These are phyloP conservation scores for Aspergillus nomiae DNA, from an alignment of 2,329 filamentous ascomycete species.

Conservation along the genomic window DNA sequence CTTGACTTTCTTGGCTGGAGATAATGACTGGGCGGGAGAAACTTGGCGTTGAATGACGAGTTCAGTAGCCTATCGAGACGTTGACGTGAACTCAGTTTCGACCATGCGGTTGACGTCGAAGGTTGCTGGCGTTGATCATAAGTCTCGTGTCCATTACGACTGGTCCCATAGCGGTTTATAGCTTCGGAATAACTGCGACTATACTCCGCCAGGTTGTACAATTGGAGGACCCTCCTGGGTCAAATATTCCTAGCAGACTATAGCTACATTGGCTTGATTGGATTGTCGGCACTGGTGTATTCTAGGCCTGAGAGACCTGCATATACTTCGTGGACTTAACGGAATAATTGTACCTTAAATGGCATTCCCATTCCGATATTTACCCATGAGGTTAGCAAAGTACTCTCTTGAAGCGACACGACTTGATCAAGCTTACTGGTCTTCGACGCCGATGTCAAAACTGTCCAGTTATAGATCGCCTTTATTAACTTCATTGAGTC, in stretches of 20 bases:
- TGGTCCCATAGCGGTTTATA: not conserved
- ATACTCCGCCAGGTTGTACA: not conserved
- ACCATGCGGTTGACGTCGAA: not conserved
- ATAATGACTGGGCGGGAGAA: not conserved
- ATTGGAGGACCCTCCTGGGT: not conserved
- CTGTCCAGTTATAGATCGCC: not conserved
- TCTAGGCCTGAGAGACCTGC: not conserved
- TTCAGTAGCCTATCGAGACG: not conserved
- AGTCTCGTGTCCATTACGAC: not conserved
- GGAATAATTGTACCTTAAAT: not conserved
- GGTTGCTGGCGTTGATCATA: not conserved
- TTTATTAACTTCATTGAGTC: constrained; percentile 3
- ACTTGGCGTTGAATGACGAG: constrained; percentile 2
- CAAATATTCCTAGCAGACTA: not conserved
- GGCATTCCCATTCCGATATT: not conserved
- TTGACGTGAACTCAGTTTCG: not conserved
- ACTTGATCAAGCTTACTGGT: not conserved
- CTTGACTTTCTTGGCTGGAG: constrained; percentile 15
- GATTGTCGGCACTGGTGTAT: not conserved
- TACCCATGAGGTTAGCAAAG: not conserved
- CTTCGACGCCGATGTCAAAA: not conserved
- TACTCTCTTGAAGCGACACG: not conserved
- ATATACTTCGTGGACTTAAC: not conserved
- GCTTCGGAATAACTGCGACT: not conserved
- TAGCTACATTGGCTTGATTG: not conserved